Conservation (phyloP, 441 rosid species). For the Syzygium malaccense region DNA sequence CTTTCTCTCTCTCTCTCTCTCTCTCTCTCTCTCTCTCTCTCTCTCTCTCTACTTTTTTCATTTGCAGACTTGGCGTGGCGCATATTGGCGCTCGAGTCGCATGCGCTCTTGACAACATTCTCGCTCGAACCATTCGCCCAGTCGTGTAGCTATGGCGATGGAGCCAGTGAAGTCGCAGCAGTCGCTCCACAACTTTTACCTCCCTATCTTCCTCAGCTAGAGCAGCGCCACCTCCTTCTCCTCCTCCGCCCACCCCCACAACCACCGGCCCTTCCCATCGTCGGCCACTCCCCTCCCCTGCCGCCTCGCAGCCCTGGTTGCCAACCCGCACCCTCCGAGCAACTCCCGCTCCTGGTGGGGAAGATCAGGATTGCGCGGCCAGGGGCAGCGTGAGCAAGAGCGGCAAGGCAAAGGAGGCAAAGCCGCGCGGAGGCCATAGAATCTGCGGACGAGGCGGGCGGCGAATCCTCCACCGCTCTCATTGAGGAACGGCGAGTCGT, state of each 20-base stretch:
- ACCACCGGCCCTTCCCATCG: neutral
- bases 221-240: neutral
- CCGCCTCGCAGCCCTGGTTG: neutral
- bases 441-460: slow-evolving; percentile 62
- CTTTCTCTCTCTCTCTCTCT: neutral
- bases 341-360: neutral
- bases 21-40: neutral
- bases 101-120: neutral
- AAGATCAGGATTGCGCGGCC: neutral
- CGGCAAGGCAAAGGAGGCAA: slow-evolving; percentile 14
- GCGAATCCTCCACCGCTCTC: neutral
- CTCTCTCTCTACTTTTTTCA: neutral
- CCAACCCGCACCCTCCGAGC: neutral
- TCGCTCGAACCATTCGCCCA: neutral
- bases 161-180: neutral
- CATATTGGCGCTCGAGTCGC: neutral
- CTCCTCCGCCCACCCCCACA: neutral
- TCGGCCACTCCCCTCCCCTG: neutral
- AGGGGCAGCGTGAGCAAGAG: neutral
- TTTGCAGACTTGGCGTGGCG: neutral
- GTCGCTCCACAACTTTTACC: neutral
- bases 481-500: neutral
- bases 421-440: slow-evolving; percentile 53
- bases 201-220: neutral
- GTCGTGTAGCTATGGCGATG: neutral